Conservation (phyloP, 306 rosid species). For the Casuarina glauca region DNA sequence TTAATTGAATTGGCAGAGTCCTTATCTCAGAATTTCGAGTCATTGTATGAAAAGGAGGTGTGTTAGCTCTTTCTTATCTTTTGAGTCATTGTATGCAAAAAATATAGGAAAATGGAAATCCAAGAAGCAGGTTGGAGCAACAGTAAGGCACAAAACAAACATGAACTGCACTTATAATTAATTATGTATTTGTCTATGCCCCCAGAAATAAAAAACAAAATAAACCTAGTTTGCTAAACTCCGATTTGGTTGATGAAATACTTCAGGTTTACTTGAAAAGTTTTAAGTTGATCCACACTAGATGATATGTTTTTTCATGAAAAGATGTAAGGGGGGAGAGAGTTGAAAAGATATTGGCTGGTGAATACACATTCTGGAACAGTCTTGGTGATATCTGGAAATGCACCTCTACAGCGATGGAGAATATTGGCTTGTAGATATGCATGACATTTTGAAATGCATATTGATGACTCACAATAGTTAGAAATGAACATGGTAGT, state of each 20-base stretch:
- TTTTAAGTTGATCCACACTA: background rate
- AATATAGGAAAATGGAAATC: no score
- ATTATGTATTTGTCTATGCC: no score
- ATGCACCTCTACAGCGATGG: background rate
- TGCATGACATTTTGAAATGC: background rate
- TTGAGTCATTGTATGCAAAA: conserved; percentile 57
- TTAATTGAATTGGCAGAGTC: conserved; percentile 83
- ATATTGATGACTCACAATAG: background rate
- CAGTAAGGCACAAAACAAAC: background rate
- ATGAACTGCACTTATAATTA: no score
- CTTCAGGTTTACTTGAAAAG: background rate
- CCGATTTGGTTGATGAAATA: background rate
- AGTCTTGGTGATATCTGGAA: background rate
- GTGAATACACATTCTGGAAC: background rate
- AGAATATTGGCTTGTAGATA: background rate
- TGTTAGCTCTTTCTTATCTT: conserved; percentile 29
- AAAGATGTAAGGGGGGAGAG: background rate
- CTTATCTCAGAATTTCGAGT: conserved; percentile 69
- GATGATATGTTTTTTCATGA: background rate
- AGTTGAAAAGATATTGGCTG: background rate
- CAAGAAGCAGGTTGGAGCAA: background rate
- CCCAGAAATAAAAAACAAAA: no score
- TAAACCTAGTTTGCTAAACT: background rate
- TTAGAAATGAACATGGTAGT: background rate
- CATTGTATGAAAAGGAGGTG: conserved; percentile 76